Percentiles rank a stretch among this genome's conserved stretches.
phyloP scores from a whole-genome alignment of 257 asterid species.

The Solanum etuberosum region DNA sequence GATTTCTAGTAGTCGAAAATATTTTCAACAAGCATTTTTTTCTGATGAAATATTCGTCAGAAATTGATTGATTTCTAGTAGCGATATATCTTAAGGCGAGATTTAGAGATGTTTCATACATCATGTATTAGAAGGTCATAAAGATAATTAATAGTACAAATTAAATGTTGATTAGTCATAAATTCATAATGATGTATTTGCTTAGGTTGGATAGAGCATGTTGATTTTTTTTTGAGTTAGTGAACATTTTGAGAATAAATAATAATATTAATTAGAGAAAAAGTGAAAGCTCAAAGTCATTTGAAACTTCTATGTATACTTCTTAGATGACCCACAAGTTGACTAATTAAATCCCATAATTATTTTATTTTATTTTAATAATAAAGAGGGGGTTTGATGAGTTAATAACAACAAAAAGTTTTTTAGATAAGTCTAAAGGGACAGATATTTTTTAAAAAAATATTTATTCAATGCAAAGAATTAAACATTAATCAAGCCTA shows the following conservation, averaged over 20 bases:
- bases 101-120: not conserved
- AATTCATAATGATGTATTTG: conserved; percentile 15
- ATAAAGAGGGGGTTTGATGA: not conserved
- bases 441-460: not conserved
- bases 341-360: not conserved
- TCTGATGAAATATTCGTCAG: not conserved
- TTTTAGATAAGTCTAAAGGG: not conserved
- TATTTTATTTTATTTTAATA: not conserved
- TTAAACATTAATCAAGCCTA: not conserved
- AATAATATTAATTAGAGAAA: not conserved
- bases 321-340: not conserved
- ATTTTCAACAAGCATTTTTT: too few relatives aligned
- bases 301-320: conserved; percentile 18
- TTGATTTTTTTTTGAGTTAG: not conserved
- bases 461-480: not conserved
- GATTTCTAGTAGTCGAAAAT: not conserved
- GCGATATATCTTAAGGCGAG: not conserved
- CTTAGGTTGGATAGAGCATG: conserved; percentile 5
- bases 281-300: not conserved
- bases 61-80: not conserved
- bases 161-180: not conserved
- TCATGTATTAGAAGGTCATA: not conserved
- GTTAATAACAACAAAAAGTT: conserved; percentile 7
- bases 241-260: not conserved
- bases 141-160: not conserved